Conservation (phyloP, 768 basidiomycete genomes). For the Postia placenta region DNA sequence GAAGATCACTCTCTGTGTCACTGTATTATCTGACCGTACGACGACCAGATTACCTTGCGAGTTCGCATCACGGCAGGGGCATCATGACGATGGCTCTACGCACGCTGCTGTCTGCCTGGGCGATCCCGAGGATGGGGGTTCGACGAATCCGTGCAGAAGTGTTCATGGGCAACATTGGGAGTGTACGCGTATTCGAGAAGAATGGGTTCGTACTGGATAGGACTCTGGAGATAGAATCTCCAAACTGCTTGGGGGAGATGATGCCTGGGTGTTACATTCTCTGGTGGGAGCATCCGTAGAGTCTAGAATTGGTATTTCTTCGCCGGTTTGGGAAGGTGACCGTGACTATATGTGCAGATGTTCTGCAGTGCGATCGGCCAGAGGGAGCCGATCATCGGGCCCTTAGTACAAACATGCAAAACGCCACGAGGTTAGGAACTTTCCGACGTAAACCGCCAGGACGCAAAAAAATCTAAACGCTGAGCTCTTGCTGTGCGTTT, state of each 20-base stretch:
- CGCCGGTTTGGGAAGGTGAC: too few species aligned
- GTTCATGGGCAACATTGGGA: slow-evolving; percentile 51
- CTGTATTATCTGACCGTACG: not conserved
- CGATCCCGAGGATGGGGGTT: slow-evolving; percentile 57
- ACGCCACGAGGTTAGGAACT: too few species aligned
- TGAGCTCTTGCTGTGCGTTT: too few species aligned
- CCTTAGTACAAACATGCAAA: too few species aligned
- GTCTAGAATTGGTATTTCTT: too few species aligned
- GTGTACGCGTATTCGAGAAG: slow-evolving; percentile 62
- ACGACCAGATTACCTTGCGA: slow-evolving; percentile 44
- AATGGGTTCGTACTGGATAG: slow-evolving; percentile 45
- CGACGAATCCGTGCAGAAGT: slow-evolving; percentile 38
- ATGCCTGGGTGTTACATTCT: slow-evolving; percentile 17
- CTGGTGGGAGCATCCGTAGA: slow-evolving; percentile 17
- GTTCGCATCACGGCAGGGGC: slow-evolving; percentile 57
- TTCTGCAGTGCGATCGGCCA: too few species aligned
- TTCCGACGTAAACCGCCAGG: too few species aligned
- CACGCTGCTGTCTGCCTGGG: slow-evolving; percentile 53
- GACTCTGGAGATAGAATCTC: slow-evolving; percentile 32
- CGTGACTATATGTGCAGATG: too few species aligned
- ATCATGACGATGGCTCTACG: slow-evolving; percentile 68
- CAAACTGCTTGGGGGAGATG: slow-evolving; percentile 30
- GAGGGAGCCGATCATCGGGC: too few species aligned
- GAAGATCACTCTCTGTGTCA: not conserved
- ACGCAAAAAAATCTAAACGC: too few species aligned